phyloP scores from a whole-genome alignment of 768 basidiomycete genomes.

The Kwoniella bestiolae region DNA sequence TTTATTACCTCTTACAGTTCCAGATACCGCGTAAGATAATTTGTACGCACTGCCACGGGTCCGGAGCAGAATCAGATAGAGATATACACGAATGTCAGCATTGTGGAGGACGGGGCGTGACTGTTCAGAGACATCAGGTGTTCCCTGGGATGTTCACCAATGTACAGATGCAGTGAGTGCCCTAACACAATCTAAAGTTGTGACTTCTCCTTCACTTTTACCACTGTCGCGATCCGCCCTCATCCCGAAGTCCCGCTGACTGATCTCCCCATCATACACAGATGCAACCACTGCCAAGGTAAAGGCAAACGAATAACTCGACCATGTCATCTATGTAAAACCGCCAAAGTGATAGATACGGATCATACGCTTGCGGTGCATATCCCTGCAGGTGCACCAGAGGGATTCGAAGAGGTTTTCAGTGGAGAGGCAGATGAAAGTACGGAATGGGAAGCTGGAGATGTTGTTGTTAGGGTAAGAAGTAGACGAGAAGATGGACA shows the following conservation, averaged over 20 bases:
- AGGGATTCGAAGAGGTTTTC: conserved; percentile 88
- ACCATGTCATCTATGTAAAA: conserved; percentile 79
- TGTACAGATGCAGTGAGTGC: conserved; percentile 75
- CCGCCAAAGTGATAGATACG: conserved; percentile 79
- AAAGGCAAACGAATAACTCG: conserved; percentile 77
- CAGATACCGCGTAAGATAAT: conserved; percentile 88
- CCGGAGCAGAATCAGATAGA: conserved; percentile 84
- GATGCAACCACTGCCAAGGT: conserved; percentile 75
- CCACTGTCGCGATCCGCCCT: no score
- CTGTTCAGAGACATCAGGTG: conserved; percentile 86
- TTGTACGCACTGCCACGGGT: conserved; percentile 95
- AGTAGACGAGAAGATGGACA: conserved; percentile 68
- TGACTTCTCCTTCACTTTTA: no score
- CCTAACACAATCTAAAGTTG: no score
- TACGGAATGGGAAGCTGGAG: conserved; percentile 94
- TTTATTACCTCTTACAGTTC: conserved; percentile 66
- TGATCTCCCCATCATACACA: conserved; percentile 25
- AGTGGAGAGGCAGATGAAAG: conserved; percentile 97
- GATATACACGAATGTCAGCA: conserved; percentile 85
- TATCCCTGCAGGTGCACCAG: conserved; percentile 83
- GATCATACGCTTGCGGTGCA: conserved; percentile 83
- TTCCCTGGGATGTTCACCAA: conserved; percentile 97
- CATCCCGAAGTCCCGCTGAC: background rate
- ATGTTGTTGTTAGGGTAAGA: conserved; percentile 82
- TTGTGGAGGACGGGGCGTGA: conserved; percentile 84